Percentiles rank a stretch among this genome's conserved stretches.
Conservation (phyloP, 306 rosid genomes). For the Trifolium fragiferum region DNA sequence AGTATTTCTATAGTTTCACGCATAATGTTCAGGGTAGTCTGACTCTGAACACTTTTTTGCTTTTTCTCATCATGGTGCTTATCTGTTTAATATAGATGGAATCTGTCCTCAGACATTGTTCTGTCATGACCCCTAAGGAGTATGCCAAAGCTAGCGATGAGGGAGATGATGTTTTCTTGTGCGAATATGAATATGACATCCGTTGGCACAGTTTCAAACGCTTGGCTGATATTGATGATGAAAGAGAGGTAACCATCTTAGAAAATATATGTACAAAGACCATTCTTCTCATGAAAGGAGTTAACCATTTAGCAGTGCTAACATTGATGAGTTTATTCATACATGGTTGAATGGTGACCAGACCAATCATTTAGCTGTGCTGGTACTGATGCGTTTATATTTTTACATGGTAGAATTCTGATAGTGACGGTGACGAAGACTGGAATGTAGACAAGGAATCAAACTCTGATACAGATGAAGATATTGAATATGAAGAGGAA, state of each 20-base stretch:
- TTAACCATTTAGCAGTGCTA: slow-evolving; percentile 30
- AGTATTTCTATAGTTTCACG: slow-evolving; percentile 16
- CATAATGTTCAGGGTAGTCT: slow-evolving; percentile 21
- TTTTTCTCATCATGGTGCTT: slow-evolving; percentile 30
- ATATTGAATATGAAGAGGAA: slow-evolving; percentile 69
- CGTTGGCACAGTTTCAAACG: slow-evolving; percentile 93
- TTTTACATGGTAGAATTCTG: slow-evolving; percentile 61
- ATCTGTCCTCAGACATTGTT: slow-evolving; percentile 79
- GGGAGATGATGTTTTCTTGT: slow-evolving; percentile 87
- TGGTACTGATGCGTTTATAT: slow-evolving; percentile 25
- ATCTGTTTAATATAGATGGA: slow-evolving; percentile 69
- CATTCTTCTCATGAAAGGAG: slow-evolving; percentile 22
- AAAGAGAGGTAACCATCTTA: slow-evolving; percentile 56
- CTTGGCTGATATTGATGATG: slow-evolving; percentile 73
- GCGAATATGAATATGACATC: slow-evolving; percentile 91
- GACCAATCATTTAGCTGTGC: slow-evolving; percentile 32
- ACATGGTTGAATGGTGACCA: slow-evolving; percentile 62
- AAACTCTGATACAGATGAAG: slow-evolving; percentile 77
- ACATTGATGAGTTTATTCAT: slow-evolving; percentile 28
- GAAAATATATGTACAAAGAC: slow-evolving; percentile 14
- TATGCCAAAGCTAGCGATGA: slow-evolving; percentile 67
- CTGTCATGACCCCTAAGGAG: slow-evolving; percentile 74
- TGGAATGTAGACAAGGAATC: slow-evolving; percentile 64
- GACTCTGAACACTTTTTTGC: no score
- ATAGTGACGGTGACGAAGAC: slow-evolving; percentile 70